Conservation (phyloP, 805 yeast genomes). For the Komagataella populi region DNA sequence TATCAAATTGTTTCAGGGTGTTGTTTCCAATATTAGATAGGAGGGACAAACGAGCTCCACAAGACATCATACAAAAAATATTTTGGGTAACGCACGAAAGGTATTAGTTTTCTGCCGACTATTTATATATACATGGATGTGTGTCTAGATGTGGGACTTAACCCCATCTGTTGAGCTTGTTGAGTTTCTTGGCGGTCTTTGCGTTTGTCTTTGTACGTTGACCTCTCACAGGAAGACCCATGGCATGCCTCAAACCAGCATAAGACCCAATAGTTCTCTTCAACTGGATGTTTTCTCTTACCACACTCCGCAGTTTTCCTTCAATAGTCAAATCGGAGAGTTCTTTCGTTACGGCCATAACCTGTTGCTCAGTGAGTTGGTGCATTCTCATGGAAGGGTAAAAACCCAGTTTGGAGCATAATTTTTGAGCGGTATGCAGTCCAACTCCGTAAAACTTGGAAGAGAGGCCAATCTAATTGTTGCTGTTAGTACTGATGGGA, state of each 20-base stretch:
- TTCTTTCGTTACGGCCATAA: slow-evolving; percentile 79
- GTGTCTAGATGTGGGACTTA: not conserved
- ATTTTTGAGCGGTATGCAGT: slow-evolving; percentile 47
- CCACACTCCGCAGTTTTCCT: slow-evolving; percentile 59
- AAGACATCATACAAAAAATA: not conserved
- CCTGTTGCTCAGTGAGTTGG: slow-evolving; percentile 78
- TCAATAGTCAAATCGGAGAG: slow-evolving; percentile 74
- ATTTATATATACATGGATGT: not conserved
- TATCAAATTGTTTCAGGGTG: not conserved
- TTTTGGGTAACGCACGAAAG: not conserved
- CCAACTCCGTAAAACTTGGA: slow-evolving; percentile 84
- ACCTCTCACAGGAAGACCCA: slow-evolving; percentile 75
- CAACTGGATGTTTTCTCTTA: slow-evolving; percentile 63
- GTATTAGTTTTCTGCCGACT: not conserved
- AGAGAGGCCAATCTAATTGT: slow-evolving; percentile 45
- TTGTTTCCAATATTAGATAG: not conserved
- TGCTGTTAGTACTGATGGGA: not conserved
- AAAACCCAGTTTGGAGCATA: slow-evolving; percentile 81
- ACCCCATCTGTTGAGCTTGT: slow-evolving; percentile 48
- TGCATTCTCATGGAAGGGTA: slow-evolving; percentile 93
- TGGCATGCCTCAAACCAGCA: slow-evolving; percentile 80
- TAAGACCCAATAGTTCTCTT: slow-evolving; percentile 77
- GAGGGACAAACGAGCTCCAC: not conserved
- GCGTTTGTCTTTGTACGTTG: slow-evolving; percentile 90
- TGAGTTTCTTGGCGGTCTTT: slow-evolving; percentile 75